Percentiles rank a stretch among this genome's conserved stretches.
phyloP scores from a whole-genome alignment of 2,329 filamentous ascomycete species.

The Cladophialophora exuberans region DNA sequence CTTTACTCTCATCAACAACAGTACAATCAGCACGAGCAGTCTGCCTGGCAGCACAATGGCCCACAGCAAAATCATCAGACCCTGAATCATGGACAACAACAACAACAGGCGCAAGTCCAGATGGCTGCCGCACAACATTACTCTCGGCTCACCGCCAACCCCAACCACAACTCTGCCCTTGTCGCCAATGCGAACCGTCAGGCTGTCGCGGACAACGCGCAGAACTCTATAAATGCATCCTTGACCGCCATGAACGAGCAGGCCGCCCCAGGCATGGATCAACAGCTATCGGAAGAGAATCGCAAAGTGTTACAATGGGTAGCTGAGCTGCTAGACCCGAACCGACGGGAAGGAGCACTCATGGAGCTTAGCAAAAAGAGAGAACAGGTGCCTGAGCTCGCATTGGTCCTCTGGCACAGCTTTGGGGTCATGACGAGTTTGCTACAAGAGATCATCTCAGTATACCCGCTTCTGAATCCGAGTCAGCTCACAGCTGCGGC shows the following conservation, averaged over 20 bases:
- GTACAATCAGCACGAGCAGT: constrained; percentile 52
- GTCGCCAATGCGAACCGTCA: constrained; percentile 25
- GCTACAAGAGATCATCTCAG: constrained; percentile 97
- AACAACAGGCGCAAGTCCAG: constrained; percentile 40
- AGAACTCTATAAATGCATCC: constrained; percentile 22
- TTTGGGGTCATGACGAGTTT: constrained; percentile 99
- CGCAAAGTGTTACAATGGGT: constrained; percentile 91
- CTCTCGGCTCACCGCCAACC: constrained; percentile 69
- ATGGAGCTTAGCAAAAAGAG: constrained; percentile 98
- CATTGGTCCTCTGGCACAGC: constrained; percentile 96
- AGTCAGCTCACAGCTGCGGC: constrained; percentile 97
- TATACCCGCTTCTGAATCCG: constrained; percentile 94
- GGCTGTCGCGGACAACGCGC: constrained; percentile 27
- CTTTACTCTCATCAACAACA: constrained; percentile 64
- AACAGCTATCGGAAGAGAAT: constrained; percentile 82
- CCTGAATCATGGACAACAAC: constrained; percentile 42
- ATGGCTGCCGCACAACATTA: constrained; percentile 65
- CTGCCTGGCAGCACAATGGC: constrained; percentile 47
- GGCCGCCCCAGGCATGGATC: constrained; percentile 55
- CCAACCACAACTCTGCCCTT: constrained; percentile 54
- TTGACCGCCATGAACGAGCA: constrained; percentile 30
- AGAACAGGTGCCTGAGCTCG: constrained; percentile 95
- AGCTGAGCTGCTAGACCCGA: constrained; percentile 84
- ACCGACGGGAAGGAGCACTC: constrained; percentile 84
- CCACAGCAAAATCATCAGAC: constrained; percentile 43